Conservation (phyloP, 1,284 basidiomycete genomes). For the Pulchroboletus neoregius region DNA sequence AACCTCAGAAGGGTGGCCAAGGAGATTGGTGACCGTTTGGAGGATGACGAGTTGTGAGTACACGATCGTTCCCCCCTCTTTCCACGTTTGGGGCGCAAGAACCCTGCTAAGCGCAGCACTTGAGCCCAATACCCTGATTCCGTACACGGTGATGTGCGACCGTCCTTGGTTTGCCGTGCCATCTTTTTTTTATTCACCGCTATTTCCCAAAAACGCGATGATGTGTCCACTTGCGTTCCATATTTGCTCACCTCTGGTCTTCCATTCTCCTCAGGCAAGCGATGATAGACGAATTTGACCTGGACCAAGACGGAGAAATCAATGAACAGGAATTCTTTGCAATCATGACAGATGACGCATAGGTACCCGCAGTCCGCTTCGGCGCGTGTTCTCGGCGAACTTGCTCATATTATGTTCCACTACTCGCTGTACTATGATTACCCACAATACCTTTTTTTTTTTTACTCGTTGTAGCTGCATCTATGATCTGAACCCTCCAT, state of each 20-base stretch:
- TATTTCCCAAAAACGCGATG: conserved; percentile 17
- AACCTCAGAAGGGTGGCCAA: conserved; percentile 94
- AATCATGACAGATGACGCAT: conserved; percentile 94
- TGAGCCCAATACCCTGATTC: conserved; percentile 27
- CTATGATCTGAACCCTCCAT: conserved; percentile 16
- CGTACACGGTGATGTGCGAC: conserved; percentile 20
- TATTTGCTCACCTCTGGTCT: conserved; percentile 34
- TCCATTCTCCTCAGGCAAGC: conserved; percentile 71
- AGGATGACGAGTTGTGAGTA: conserved; percentile 95
- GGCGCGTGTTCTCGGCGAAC: neutral
- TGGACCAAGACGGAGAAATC: conserved; percentile 98
- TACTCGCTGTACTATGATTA: conserved; percentile 4
- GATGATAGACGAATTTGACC: conserved; percentile 99
- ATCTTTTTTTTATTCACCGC: conserved; percentile 20
- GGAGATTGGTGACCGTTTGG: conserved; percentile 93
- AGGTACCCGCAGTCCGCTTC: neutral
- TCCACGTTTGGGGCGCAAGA: conserved; percentile 16
- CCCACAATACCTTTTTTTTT: neutral
- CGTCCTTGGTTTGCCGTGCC: conserved; percentile 11
- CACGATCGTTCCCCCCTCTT: neutral
- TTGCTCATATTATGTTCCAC: conserved; percentile 6
- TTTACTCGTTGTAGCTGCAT: conserved; percentile 10
- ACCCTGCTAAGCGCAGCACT: conserved; percentile 25
- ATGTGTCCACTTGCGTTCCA: conserved; percentile 14
- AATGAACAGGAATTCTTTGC: conserved; percentile 91